phyloP scores from a whole-genome alignment of 1,139 yeast species.

The Protomyces inouyei region DNA sequence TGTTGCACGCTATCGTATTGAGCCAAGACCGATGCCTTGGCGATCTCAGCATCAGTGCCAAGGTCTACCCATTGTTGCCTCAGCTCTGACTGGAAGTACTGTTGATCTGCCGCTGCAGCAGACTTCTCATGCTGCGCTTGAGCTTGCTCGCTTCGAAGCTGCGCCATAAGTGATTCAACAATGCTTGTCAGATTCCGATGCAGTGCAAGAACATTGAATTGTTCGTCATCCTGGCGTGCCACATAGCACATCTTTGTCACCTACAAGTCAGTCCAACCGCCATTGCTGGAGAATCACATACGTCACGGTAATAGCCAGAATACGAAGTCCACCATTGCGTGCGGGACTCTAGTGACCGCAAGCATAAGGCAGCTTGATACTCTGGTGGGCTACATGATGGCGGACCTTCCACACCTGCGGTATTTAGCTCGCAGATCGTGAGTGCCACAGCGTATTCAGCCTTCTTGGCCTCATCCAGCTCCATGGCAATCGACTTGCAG shows the following conservation, averaged over 20 bases:
- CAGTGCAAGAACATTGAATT: not conserved
- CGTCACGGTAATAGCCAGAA: slow-evolving; percentile 28
- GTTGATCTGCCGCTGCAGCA: not conserved
- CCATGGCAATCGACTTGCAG: slow-evolving; percentile 5
- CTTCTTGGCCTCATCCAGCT: slow-evolving; percentile 12
- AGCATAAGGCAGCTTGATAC: slow-evolving; percentile 1
- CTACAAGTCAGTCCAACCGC: not conserved
- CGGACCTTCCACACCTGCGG: slow-evolving; percentile 24
- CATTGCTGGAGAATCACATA: not conserved
- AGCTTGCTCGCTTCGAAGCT: not conserved
- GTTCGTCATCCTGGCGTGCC: not conserved
- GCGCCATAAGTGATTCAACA: not conserved
- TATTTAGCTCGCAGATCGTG: slow-evolving; percentile 26
- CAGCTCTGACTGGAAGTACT: not conserved
- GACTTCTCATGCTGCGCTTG: not conserved
- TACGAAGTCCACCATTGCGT: slow-evolving; percentile 20
- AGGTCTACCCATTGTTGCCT: not conserved
- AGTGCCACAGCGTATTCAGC: slow-evolving; percentile 20
- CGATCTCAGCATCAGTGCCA: not conserved
- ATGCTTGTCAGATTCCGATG: slow-evolving; percentile 9
- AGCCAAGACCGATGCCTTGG: not conserved
- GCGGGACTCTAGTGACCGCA: slow-evolving; percentile 1
- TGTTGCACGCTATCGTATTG: not conserved
- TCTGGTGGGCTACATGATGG: not conserved
- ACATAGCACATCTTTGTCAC: slow-evolving; percentile 13